Percentiles rank a stretch among this genome's conserved stretches.
Evolutionary conservation across 306 rosid genomes (phyloP).

Genomic region (Pyrus betulifolia): DNA sequence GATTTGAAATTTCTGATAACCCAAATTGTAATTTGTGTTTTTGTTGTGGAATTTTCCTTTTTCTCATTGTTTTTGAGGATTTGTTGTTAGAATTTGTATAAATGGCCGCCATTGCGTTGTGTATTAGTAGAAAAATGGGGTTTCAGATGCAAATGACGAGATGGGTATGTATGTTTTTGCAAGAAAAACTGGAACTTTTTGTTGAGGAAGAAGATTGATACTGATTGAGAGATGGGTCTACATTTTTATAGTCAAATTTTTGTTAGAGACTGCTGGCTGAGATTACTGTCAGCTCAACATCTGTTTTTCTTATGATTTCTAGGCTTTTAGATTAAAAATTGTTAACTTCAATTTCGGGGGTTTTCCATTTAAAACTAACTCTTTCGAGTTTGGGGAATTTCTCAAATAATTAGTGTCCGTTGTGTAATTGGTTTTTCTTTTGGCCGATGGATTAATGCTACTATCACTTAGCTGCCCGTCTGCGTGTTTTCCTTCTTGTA

Average conservation of each 20-base stretch:
- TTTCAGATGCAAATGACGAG: neutral
- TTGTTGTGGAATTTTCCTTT: neutral
- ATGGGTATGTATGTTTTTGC: neutral
- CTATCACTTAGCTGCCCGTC: neutral
- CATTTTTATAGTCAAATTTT: neutral
- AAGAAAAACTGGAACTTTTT: neutral
- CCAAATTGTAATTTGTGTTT: neutral
- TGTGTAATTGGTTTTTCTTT: neutral
- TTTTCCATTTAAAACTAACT: neutral
- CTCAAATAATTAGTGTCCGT: neutral
- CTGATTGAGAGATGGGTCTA: neutral
- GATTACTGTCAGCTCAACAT: neutral
- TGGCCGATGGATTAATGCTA: neutral
- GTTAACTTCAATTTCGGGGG: neutral
- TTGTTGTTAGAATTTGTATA: neutral
- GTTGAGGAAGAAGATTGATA: neutral
- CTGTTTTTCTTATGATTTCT: neutral
- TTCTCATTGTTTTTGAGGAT: neutral
- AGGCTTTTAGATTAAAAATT: neutral
- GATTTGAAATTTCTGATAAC: neutral
- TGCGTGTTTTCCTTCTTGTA: neutral
- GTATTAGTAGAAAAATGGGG: neutral
- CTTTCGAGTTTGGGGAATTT: neutral
- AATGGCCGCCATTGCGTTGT: neutral
- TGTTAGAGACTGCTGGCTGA: neutral